Conservation (phyloP, 225 moss, liverwort and hornwort species). For the Lunularia cruciata region DNA sequence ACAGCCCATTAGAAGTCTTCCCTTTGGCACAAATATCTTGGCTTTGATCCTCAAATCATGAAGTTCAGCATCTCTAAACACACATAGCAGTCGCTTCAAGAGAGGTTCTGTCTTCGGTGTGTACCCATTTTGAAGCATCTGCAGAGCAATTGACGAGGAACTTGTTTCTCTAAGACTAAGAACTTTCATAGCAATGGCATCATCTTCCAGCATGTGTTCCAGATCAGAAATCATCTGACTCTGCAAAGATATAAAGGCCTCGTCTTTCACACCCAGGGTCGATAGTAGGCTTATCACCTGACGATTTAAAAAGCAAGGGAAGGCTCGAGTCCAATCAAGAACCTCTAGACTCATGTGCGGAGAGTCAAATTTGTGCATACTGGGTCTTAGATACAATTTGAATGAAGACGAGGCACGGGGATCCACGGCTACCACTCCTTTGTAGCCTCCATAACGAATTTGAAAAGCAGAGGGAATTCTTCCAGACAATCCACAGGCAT, state of each 20-base stretch:
- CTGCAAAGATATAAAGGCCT: conserved; percentile 71
- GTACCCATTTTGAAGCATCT: conserved; percentile 65
- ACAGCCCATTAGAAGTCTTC: conserved; percentile 76
- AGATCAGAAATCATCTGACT: conserved; percentile 54
- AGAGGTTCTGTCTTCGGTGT: conserved; percentile 58
- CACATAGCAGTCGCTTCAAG: conserved; percentile 65
- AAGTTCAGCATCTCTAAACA: conserved; percentile 62
- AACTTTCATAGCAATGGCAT: conserved; percentile 56
- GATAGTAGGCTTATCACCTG: conserved; percentile 88
- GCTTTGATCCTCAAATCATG: conserved; percentile 61
- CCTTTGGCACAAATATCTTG: conserved; percentile 70
- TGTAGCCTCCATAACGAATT: conserved; percentile 94
- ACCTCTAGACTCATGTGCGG: conserved; percentile 72
- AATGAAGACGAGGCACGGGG: conserved; percentile 46
- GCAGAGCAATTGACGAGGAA: conserved; percentile 37
- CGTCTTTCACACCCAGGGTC: conserved; percentile 68
- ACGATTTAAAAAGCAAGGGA: conserved; percentile 78
- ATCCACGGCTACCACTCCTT: conserved; percentile 90
- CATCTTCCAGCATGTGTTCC: conserved; percentile 65
- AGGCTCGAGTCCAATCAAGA: conserved; percentile 58
- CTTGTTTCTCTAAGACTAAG: conserved; percentile 47
- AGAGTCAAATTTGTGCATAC: conserved; percentile 88
- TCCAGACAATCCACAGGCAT: conserved; percentile 49
- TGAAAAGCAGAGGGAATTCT: conserved; percentile 80
- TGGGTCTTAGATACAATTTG: conserved; percentile 77